Conservation (phyloP, 305 asterid genomes). For the Solanum hybrid region DNA sequence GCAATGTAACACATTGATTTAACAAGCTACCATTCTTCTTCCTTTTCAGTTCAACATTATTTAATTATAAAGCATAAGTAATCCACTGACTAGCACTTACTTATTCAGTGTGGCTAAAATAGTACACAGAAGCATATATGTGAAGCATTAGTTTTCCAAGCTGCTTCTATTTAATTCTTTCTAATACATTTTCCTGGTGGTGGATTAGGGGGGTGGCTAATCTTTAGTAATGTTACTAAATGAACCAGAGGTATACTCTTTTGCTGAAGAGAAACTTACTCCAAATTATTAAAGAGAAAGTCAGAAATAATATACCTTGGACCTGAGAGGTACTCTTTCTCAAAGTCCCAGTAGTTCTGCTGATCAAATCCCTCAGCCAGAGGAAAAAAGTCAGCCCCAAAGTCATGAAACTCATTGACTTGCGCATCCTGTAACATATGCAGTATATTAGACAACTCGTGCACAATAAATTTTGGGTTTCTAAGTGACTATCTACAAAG, state of each 20-base stretch:
- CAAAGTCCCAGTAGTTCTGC: slow-evolving; percentile 18
- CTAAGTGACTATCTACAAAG: neutral
- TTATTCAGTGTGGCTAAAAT: neutral
- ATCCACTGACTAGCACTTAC: neutral
- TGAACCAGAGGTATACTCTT: neutral
- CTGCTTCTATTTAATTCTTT: neutral
- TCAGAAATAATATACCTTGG: slow-evolving; percentile 33
- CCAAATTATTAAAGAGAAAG: neutral
- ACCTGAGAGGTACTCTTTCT: slow-evolving; percentile 24
- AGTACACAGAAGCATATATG: neutral
- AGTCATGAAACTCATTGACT: slow-evolving; percentile 27
- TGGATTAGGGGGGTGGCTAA: neutral
- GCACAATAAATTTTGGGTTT: neutral
- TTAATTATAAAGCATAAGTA: neutral
- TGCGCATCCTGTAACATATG: slow-evolving; percentile 28
- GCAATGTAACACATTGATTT: neutral
- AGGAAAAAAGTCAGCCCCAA: slow-evolving; percentile 32
- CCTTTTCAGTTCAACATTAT: neutral
- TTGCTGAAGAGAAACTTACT: neutral
- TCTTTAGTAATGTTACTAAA: neutral
- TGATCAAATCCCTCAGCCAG: slow-evolving; percentile 27
- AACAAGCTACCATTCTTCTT: neutral
- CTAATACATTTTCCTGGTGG: neutral
- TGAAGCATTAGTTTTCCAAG: neutral
- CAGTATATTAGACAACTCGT: neutral